Evolutionary conservation across 2,329 filamentous ascomycete genomes (phyloP).

Genomic region (Hypoxylon sp.): DNA sequence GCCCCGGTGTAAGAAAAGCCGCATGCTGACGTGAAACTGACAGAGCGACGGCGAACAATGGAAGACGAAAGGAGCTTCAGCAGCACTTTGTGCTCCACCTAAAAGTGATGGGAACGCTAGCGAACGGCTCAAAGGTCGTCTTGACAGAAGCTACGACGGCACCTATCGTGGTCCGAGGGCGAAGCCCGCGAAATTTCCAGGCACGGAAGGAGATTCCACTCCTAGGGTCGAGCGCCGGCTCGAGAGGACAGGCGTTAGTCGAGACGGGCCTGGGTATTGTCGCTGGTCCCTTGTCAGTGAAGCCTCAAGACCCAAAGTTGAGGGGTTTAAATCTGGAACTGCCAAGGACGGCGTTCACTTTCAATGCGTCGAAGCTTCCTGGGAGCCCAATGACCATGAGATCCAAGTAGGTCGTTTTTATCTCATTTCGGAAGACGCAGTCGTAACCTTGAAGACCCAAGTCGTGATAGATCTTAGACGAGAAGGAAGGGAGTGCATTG

Average conservation of each 20-base stretch:
- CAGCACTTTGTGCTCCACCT: constrained; percentile 94
- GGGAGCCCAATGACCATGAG: constrained; percentile 67
- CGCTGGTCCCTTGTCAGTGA: constrained; percentile 66
- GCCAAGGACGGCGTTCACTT: constrained; percentile 69
- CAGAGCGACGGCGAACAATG: constrained; percentile 95
- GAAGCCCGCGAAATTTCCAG: constrained; percentile 95
- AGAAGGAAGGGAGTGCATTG: not conserved
- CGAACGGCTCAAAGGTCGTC: constrained; percentile 84
- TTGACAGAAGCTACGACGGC: constrained; percentile 88
- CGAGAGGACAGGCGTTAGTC: constrained; percentile 80
- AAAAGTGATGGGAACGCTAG: constrained; percentile 85
- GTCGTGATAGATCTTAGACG: too few species aligned
- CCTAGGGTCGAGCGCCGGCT: constrained; percentile 79
- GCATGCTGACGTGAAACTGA: constrained; percentile 26
- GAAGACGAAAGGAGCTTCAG: constrained; percentile 91
- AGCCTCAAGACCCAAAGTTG: constrained; percentile 66
- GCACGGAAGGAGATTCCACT: constrained; percentile 92
- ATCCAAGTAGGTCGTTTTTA: constrained; percentile 65
- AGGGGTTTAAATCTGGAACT: constrained; percentile 66
- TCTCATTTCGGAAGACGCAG: not conserved
- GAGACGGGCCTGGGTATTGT: constrained; percentile 72
- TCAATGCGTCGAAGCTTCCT: constrained; percentile 68
- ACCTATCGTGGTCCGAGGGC: constrained; percentile 91
- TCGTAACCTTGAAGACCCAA: not conserved
- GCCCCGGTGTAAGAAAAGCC: constrained; percentile 6